A percentile compares a stretch with the other conserved stretches of the same genome.
Evolutionary conservation across 805 yeast genomes (phyloP).

Genomic region (Yarrowia yakushimensis): DNA sequence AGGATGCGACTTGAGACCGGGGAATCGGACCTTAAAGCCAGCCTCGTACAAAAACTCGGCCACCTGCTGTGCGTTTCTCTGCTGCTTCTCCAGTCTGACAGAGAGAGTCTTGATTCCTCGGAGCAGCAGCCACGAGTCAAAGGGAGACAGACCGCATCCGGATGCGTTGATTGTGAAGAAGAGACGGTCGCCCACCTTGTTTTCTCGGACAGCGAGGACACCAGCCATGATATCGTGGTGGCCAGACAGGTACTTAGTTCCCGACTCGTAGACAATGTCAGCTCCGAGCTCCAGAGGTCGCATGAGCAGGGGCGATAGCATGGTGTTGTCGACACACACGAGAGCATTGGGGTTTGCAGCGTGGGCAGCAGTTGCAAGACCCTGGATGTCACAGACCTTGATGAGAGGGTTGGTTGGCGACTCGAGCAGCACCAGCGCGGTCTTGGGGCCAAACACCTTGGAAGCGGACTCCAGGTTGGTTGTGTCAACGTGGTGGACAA

Average conservation of each 20-base stretch:
- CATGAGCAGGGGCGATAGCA: conserved; percentile 90
- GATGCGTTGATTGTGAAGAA: conserved; percentile 81
- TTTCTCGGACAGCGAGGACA: conserved; percentile 65
- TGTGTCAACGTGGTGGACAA: conserved; percentile 76
- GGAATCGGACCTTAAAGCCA: conserved; percentile 79
- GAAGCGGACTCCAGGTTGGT: conserved; percentile 62
- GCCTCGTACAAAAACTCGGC: conserved; percentile 66
- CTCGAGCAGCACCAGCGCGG: conserved; percentile 80
- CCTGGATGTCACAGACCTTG: conserved; percentile 75
- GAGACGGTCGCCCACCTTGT: conserved; percentile 62
- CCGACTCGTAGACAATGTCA: conserved; percentile 90
- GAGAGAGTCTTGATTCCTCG: conserved; percentile 88
- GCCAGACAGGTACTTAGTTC: conserved; percentile 88
- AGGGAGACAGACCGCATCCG: conserved; percentile 89
- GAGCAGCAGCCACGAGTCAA: conserved; percentile 84
- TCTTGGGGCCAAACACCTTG: conserved; percentile 51
- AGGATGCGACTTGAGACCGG: conserved; percentile 79
- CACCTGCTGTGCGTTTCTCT: conserved; percentile 67
- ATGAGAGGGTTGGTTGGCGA: conserved; percentile 93
- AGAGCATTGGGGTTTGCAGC: conserved; percentile 59
- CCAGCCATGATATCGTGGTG: conserved; percentile 99
- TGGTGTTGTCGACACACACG: conserved; percentile 91
- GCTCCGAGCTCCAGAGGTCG: conserved; percentile 82
- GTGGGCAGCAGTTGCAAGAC: conserved; percentile 66
- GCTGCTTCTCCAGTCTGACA: conserved; percentile 83